A percentile compares a stretch with the other conserved stretches of the same genome.
Evolutionary conservation across 2,329 filamentous ascomycete genomes (phyloP).

Genomic region (Aaosphaeria pasadenensis): DNA sequence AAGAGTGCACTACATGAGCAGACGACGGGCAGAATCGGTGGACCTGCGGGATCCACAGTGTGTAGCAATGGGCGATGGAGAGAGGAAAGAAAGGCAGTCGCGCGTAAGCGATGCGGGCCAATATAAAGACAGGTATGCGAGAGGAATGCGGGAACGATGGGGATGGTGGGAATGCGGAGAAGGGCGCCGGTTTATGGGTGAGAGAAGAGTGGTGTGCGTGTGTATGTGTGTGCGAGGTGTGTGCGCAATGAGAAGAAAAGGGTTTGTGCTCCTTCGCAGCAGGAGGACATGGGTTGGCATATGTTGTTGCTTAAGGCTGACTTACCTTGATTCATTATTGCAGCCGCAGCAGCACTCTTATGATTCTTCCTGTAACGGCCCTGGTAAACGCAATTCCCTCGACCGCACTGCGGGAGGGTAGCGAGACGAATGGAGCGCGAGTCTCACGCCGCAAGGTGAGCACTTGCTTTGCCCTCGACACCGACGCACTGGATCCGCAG

Average conservation of each 20-base stretch:
- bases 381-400: not conserved
- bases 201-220: slow-evolving; percentile 3
- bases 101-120: slow-evolving; percentile 24
- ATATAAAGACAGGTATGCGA: slow-evolving; percentile 31
- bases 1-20: slow-evolving; percentile 34
- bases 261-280: slow-evolving; percentile 18
- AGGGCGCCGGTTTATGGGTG: slow-evolving; percentile 31
- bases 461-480: slow-evolving; percentile 15
- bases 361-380: not conserved
- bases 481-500: slow-evolving; percentile 23
- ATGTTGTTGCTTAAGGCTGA: slow-evolving; percentile 23
- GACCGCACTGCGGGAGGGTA: too few species aligned
- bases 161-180: slow-evolving; percentile 33
- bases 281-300: slow-evolving; percentile 19
- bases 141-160: slow-evolving; percentile 16
- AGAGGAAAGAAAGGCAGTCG: slow-evolving; percentile 8
- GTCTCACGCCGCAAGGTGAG: slow-evolving; percentile 22
- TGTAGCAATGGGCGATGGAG: slow-evolving; percentile 25
- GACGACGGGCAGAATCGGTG: slow-evolving; percentile 12
- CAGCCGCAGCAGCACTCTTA: slow-evolving; percentile 13
- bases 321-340: slow-evolving; percentile 40
- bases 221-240: slow-evolving; percentile 17
- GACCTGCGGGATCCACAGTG: slow-evolving; percentile 23
- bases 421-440: slow-evolving; percentile 7
- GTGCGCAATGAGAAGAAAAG: slow-evolving; percentile 15